Evolutionary conservation across 2,329 filamentous ascomycete species (phyloP).

Genomic region (Botrytis aclada): DNA sequence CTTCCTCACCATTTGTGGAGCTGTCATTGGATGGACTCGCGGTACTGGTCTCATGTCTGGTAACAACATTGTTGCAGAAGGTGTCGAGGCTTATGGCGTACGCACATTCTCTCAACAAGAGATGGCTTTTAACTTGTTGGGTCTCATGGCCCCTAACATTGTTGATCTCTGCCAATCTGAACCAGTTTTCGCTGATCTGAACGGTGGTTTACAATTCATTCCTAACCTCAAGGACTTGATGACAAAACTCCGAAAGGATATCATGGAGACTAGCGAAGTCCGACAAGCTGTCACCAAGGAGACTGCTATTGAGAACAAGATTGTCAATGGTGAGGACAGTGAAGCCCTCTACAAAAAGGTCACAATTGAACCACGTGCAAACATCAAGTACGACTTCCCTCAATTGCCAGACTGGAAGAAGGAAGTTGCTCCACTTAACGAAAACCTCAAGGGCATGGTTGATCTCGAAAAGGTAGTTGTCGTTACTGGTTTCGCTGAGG

Average conservation of each 20-base stretch:
- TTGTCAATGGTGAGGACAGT: constrained; percentile 90
- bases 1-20: constrained; percentile 97
- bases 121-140: constrained; percentile 98
- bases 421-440: constrained; percentile 85
- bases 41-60: constrained; percentile 96
- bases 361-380: constrained; percentile 87
- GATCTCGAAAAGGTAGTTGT: constrained; percentile 98
- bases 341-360: constrained; percentile 95
- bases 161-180: constrained; percentile 94
- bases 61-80: constrained; percentile 96
- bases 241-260: constrained; percentile 88
- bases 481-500: constrained; percentile 92
- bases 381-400: constrained; percentile 97
- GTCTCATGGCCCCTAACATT: constrained; percentile 90
- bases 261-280: constrained; percentile 92
- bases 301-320: constrained; percentile 93
- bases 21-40: constrained; percentile 98
- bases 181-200: constrained; percentile 94
- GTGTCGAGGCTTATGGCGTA: constrained; percentile 92
- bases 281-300: constrained; percentile 93
- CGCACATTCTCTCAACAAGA: constrained; percentile 98
- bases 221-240: constrained; percentile 92
- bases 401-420: constrained; percentile 85
- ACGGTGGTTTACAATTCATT: constrained; percentile 96
- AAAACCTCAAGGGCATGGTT: constrained; percentile 92